Percentiles rank a stretch among this genome's conserved stretches.
Evolutionary conservation across 2,329 filamentous ascomycete species (phyloP).

Genomic region (Colletotrichum lindemuthianum): DNA sequence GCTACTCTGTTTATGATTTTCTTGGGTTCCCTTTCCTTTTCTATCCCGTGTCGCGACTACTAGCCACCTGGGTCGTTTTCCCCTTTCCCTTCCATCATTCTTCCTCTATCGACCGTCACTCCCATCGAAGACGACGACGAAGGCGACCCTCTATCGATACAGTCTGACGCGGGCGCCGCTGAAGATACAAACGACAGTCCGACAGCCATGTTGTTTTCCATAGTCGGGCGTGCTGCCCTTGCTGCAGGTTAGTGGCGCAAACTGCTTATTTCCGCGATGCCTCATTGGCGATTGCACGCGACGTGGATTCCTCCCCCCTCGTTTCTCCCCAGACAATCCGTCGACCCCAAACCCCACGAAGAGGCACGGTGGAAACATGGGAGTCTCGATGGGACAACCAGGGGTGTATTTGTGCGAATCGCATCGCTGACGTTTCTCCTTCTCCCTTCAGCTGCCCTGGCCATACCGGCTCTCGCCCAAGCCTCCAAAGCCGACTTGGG

Average conservation of each 20-base stretch:
- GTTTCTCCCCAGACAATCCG: not conserved
- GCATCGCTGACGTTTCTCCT: slow-evolving; percentile 8
- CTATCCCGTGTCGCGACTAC: not conserved
- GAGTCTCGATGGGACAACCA: too few species aligned
- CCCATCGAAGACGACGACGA: not conserved
- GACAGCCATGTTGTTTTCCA: slow-evolving; percentile 35
- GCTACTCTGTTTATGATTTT: not conserved
- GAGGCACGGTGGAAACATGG: not conserved
- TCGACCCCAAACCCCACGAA: not conserved
- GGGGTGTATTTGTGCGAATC: too few species aligned
- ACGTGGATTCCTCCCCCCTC: not conserved
- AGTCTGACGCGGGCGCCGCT: not conserved
- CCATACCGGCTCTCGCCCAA: slow-evolving; percentile 40
- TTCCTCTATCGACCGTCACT: not conserved
- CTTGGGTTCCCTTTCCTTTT: not conserved
- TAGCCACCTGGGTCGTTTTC: not conserved
- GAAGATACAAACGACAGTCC: not conserved
- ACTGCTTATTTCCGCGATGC: slow-evolving; percentile 15
- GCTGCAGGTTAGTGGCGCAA: slow-evolving; percentile 32
- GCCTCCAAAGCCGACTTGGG: slow-evolving; percentile 40
- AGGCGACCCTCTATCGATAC: not conserved
- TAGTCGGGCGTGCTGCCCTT: slow-evolving; percentile 27
- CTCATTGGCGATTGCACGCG: slow-evolving; percentile 1
- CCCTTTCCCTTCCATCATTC: not conserved
- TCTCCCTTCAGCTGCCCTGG: slow-evolving; percentile 30